phyloP scores from a whole-genome alignment of 352 stramenopile species.

The Pythium grandisporangium region DNA sequence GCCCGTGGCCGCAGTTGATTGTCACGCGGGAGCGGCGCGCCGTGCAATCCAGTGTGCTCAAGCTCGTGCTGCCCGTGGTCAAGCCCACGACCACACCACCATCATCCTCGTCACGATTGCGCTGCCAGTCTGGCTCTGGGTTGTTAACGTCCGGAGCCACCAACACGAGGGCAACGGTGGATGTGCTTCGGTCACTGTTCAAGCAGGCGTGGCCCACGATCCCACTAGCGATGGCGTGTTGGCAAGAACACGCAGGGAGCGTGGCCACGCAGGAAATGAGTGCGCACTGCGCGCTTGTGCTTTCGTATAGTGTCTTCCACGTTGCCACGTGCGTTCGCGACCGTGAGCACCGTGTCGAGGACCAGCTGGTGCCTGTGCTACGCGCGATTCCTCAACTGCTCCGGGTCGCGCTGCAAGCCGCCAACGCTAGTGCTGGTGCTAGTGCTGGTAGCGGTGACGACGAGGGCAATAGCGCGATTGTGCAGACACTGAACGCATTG shows the following conservation, averaged over 20 bases:
- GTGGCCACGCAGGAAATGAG: background rate
- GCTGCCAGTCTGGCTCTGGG: too few relatives aligned
- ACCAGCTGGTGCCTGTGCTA: constrained; percentile 10
- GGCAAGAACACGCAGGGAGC: constrained; percentile 3
- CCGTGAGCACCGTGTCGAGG: constrained; percentile 9
- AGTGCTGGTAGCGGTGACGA: too few relatives aligned
- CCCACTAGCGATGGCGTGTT: constrained; percentile 25
- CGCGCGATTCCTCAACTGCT: constrained; percentile 13
- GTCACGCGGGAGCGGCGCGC: constrained; percentile 6
- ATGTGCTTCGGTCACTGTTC: constrained; percentile 20
- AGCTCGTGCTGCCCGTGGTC: constrained; percentile 6
- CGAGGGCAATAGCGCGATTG: too few relatives aligned
- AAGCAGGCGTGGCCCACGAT: constrained; percentile 57
- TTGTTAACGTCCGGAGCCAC: constrained; percentile 4
- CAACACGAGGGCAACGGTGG: constrained; percentile 6
- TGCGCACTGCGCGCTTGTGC: constrained; percentile 6
- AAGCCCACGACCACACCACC: too few relatives aligned
- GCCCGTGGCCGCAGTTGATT: constrained; percentile 7
- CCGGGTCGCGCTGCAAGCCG: too few relatives aligned
- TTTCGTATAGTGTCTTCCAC: constrained; percentile 14
- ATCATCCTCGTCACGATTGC: too few relatives aligned
- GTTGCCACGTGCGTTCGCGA: constrained; percentile 10
- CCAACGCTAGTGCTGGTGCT: too few relatives aligned
- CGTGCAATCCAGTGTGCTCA: constrained; percentile 10
- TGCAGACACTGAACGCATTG: too few relatives aligned